Evolutionary conservation across 495 filamentous ascomycete species (phyloP).

Genomic region (Podospora pseudocomata): DNA sequence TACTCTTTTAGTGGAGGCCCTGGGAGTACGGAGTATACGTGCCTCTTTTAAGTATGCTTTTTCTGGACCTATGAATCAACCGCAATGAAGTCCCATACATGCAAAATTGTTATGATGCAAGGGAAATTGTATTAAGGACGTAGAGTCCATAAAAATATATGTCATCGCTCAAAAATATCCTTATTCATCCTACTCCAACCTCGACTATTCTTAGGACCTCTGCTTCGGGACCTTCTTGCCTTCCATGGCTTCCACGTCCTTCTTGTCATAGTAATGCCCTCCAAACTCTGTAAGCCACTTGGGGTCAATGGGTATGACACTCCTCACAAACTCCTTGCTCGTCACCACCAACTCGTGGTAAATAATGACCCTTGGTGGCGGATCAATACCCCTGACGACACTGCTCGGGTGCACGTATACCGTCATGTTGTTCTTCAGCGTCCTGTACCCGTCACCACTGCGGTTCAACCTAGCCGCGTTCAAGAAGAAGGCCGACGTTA

Average conservation of each 20-base stretch:
- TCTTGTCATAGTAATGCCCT: conserved; percentile 93
- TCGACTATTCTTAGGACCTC: conserved; percentile 24
- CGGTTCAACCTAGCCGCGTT: conserved; percentile 85
- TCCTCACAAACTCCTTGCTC: conserved; percentile 91
- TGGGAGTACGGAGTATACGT: background rate
- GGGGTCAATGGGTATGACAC: conserved; percentile 75
- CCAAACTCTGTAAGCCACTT: conserved; percentile 90
- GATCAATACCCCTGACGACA: conserved; percentile 75
- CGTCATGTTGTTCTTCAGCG: conserved; percentile 85
- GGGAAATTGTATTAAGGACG: background rate
- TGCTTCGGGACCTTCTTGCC: conserved; percentile 61
- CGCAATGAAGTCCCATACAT: no score
- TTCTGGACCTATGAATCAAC: no score
- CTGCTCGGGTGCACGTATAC: conserved; percentile 88
- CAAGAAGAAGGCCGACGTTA: conserved; percentile 91
- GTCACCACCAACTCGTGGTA: conserved; percentile 93
- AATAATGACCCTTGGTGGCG: conserved; percentile 73
- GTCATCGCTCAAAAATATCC: background rate
- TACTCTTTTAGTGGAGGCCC: background rate
- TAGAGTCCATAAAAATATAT: background rate
- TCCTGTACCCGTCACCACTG: conserved; percentile 87
- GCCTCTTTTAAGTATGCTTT: background rate
- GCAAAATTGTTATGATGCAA: no score
- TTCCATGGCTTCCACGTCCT: conserved; percentile 77
- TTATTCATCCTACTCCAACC: background rate